These are phyloP conservation scores for Euphorbia neoarborescens DNA, from an alignment of 441 rosid genomes.

Conservation along the genomic window DNA sequence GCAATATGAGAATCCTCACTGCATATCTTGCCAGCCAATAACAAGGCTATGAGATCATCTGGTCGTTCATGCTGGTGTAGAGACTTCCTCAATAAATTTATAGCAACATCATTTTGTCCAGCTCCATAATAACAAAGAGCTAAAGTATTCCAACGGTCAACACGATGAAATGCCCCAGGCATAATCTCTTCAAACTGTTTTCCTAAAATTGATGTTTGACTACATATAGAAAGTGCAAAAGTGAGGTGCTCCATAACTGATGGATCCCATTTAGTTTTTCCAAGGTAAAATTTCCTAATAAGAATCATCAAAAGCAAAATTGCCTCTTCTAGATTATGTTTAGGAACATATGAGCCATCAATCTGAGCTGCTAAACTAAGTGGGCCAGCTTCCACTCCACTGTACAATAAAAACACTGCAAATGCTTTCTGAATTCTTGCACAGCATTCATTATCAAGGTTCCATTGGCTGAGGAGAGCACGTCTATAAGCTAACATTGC, in stretches of 20 bases:
- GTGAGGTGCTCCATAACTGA: slow-evolving; percentile 74
- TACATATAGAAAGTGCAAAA: slow-evolving; percentile 63
- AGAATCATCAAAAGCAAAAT: slow-evolving; percentile 79
- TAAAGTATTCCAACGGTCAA: slow-evolving; percentile 72
- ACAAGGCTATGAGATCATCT: slow-evolving; percentile 52
- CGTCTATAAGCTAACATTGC: slow-evolving; percentile 72
- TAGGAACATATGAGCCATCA: slow-evolving; percentile 73
- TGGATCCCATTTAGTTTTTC: slow-evolving; percentile 66
- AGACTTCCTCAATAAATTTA: slow-evolving; percentile 74
- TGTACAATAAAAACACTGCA: slow-evolving; percentile 68
- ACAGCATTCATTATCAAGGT: slow-evolving; percentile 59
- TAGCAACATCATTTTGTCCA: slow-evolving; percentile 48
- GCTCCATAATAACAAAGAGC: slow-evolving; percentile 67
- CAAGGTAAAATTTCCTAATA: slow-evolving; percentile 49
- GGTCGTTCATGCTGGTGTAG: slow-evolving; percentile 69
- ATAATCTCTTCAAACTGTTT: slow-evolving; percentile 70
- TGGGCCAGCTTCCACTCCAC: slow-evolving; percentile 75
- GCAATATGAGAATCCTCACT: slow-evolving; percentile 62
- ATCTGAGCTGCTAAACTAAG: slow-evolving; percentile 69
- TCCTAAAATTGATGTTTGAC: slow-evolving; percentile 61
- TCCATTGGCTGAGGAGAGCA: slow-evolving; percentile 85
- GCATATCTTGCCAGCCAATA: slow-evolving; percentile 78
- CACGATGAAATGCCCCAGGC: slow-evolving; percentile 74
- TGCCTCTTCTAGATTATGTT: slow-evolving; percentile 84
- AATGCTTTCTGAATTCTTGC: slow-evolving; percentile 77